A percentile compares a stretch with the other conserved stretches of the same genome.
These are phyloP conservation scores for Coemansia sp. DNA, from an alignment of 371 early-diverging fungal genomes.

Conservation along the genomic window DNA sequence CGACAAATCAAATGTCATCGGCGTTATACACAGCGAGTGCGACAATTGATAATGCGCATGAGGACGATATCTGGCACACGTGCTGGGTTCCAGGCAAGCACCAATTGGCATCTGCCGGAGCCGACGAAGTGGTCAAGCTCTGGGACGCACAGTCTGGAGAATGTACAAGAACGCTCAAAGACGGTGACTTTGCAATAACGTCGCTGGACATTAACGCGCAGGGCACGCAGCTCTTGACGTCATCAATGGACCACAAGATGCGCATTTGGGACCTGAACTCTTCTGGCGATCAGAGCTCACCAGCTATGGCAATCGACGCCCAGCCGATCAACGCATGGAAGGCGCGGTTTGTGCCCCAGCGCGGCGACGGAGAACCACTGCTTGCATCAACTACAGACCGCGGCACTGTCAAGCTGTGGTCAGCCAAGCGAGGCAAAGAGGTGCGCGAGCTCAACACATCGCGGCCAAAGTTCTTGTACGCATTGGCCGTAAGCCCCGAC, in stretches of 20 bases:
- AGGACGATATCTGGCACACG: constrained; percentile 44
- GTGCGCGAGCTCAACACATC: constrained; percentile 44
- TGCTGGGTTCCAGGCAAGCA: constrained; percentile 42
- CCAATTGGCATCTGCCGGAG: constrained; percentile 34
- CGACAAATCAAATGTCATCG: neutral
- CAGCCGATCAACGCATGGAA: constrained; percentile 41
- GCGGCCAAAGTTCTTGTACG: constrained; percentile 34
- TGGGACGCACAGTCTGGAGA: constrained; percentile 45
- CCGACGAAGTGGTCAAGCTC: constrained; percentile 37
- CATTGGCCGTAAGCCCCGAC: constrained; percentile 45
- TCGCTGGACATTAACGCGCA: constrained; percentile 41
- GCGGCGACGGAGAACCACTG: constrained; percentile 1
- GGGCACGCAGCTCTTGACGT: constrained; percentile 34
- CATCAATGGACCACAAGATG: constrained; percentile 47
- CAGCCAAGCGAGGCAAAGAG: constrained; percentile 10
- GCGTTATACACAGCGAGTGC: constrained; percentile 27
- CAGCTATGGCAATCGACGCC: constrained; percentile 26
- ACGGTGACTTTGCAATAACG: constrained; percentile 39
- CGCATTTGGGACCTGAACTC: constrained; percentile 35
- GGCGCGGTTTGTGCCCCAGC: constrained; percentile 28
- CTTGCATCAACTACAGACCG: constrained; percentile 36
- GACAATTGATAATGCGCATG: constrained; percentile 35
- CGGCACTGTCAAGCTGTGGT: constrained; percentile 42
- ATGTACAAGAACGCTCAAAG: constrained; percentile 15
- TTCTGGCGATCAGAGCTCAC: neutral